Conservation (phyloP, 306 rosid species). For the Trifolium subterraneum region DNA sequence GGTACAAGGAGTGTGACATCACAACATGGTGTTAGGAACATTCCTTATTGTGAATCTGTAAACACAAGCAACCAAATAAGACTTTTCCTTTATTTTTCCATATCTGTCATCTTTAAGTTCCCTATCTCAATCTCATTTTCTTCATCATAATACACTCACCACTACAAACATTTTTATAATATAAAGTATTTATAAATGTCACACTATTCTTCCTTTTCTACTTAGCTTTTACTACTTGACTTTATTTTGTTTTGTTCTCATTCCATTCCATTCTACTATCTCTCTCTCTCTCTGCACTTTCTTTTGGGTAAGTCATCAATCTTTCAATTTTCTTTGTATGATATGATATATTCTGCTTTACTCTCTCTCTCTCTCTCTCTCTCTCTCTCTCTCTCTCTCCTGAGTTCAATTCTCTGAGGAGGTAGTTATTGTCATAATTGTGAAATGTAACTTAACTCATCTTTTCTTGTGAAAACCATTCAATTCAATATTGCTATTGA, state of each 20-base stretch:
- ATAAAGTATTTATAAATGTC: slow-evolving; percentile 33
- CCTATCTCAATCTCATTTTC: not conserved
- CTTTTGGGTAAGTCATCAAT: slow-evolving; percentile 56
- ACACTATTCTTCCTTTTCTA: slow-evolving; percentile 19
- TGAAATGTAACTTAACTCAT: slow-evolving; percentile 50
- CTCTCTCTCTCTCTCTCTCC: slow-evolving; percentile 44
- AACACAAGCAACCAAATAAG: slow-evolving; percentile 68
- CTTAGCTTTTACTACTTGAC: slow-evolving; percentile 39
- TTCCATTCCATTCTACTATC: slow-evolving; percentile 1
- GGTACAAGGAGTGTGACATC: slow-evolving; percentile 66
- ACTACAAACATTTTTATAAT: not conserved
- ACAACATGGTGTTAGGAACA: slow-evolving; percentile 59
- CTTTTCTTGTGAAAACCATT: slow-evolving; percentile 56
- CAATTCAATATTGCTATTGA: slow-evolving; percentile 44
- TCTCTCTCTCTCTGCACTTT: slow-evolving; percentile 34
- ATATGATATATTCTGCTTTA: not conserved
- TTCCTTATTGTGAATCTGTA: slow-evolving; percentile 65
- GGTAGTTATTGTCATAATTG: slow-evolving; percentile 36
- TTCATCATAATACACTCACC: slow-evolving; percentile 30
- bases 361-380: slow-evolving; percentile 42
- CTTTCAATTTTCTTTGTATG: not conserved
- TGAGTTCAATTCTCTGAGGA: slow-evolving; percentile 15
- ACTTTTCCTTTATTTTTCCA: slow-evolving; percentile 57
- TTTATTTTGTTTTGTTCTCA: slow-evolving; percentile 29
- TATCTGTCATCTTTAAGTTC: slow-evolving; percentile 34